Evolutionary conservation across 768 basidiomycete species (phyloP), one percentile per base, ranked within the genome.

Genomic region (Pleurotus cornucopiae): DNA sequence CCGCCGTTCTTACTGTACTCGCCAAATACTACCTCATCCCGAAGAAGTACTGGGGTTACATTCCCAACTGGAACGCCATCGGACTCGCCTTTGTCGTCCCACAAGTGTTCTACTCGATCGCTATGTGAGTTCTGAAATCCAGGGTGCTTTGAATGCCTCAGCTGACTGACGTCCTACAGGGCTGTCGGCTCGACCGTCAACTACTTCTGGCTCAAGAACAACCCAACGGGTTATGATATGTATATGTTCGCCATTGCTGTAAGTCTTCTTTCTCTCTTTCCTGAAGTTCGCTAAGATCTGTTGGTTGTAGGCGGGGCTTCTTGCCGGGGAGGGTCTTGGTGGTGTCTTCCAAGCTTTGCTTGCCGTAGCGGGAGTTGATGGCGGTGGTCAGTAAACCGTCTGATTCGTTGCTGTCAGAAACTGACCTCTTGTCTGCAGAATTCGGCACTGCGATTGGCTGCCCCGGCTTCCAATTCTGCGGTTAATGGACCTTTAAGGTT

Each of bases 281-380:
- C n/a, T 16, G 7, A 14, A n/a, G 30, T 2, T 34, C 3, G 30
- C 13, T 13, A 12, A 21, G 37, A 1, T 45, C 23, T 43, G 16
- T 20, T 48, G 26, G 46, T 37, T 11, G 4, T 44, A 67, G 71
- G 74, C 77, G 46, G 82, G 82, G 61, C 67, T 81, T 57, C 69
- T 84, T 34, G 80, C 82, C 37, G 82, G 82, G 23, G 82, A 84
- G 60, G 83, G 83, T 67, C 71, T 85, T 34, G 83, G 81, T 25
- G 83, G 82, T 63, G 81, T 85, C 49, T 74, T 83, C 64, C 77
- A 79, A 58, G 82, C 82, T 11, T 64, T 83, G n/a, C 70, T 84
- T 20, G 77, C 80, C 26, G 70, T 83, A 51, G 66, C 72, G 38
- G 76, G 76, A 52, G 81, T 82, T 38, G 79, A 80, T 57, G 81